phyloP scores from a whole-genome alignment of 1,284 basidiomycete species.

The Ustilago trichophora region DNA sequence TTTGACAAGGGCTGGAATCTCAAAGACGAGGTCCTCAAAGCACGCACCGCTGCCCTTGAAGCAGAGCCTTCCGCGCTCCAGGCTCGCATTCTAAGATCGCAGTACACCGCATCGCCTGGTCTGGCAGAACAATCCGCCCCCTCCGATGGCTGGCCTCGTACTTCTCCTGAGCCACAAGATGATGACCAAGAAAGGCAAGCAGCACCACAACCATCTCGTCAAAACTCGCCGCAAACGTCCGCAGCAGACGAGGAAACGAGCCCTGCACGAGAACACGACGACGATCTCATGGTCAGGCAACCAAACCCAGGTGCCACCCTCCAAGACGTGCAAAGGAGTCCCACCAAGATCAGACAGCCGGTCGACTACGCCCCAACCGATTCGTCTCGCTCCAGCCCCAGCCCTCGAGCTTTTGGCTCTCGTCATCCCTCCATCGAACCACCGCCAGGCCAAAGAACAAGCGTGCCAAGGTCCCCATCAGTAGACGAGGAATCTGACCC shows the following conservation, averaged over 20 bases:
- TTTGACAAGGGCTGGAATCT: slow-evolving; percentile 40
- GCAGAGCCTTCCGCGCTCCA: slow-evolving; percentile 27
- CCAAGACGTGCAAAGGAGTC: slow-evolving; percentile 18
- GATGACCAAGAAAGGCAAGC: background rate
- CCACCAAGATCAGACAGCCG: slow-evolving; percentile 9
- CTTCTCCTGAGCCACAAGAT: background rate
- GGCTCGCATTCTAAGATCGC: slow-evolving; percentile 29
- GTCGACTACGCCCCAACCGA: slow-evolving; percentile 3
- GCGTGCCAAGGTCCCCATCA: background rate
- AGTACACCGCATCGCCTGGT: slow-evolving; percentile 25
- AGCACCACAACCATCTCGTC: too few relatives aligned
- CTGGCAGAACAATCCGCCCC: slow-evolving; percentile 26
- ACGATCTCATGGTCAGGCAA: slow-evolving; percentile 23
- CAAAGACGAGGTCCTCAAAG: slow-evolving; percentile 7
- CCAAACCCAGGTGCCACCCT: slow-evolving; percentile 14
- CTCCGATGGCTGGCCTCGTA: slow-evolving; percentile 27
- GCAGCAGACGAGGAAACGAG: background rate
- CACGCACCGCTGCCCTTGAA: slow-evolving; percentile 17
- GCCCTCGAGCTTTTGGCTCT: background rate
- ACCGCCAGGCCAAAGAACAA: background rate
- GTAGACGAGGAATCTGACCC: slow-evolving; percentile 41
- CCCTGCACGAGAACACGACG: slow-evolving; percentile 3
- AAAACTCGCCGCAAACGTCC: too few relatives aligned
- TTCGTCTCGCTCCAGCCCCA: background rate
- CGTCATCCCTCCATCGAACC: background rate